Conservation (phyloP, 371 early-diverging fungal species). For the Zancudomyces culisetae region DNA sequence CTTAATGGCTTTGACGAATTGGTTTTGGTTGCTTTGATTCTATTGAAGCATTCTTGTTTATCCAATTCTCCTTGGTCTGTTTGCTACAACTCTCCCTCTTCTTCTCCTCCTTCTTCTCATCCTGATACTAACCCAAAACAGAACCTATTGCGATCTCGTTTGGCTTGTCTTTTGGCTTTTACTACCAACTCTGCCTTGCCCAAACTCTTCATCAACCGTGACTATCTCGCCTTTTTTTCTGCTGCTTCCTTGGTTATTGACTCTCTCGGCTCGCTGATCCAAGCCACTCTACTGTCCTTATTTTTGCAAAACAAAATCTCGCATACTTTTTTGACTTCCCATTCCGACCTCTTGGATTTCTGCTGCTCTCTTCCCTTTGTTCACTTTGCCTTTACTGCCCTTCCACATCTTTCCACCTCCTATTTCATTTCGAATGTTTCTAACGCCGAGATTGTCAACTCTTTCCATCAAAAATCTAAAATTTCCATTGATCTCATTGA, state of each 20-base stretch:
- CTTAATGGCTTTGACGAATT: background rate
- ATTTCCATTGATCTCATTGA: too few relatives aligned
- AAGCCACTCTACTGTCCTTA: background rate
- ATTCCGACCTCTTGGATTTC: background rate
- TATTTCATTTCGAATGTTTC: too few relatives aligned
- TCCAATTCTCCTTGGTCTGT: background rate
- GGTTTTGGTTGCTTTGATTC: background rate
- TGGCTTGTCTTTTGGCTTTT: slow-evolving; percentile 30
- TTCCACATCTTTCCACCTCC: too few relatives aligned
- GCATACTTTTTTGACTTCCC: background rate
- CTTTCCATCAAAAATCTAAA: too few relatives aligned
- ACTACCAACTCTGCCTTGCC: slow-evolving; percentile 12
- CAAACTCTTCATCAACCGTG: slow-evolving; percentile 47
- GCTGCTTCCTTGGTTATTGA: slow-evolving; percentile 10
- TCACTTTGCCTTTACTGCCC: too few relatives aligned
- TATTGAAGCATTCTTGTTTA: background rate
- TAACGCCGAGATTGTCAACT: too few relatives aligned
- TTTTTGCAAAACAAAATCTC: background rate
- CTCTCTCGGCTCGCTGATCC: background rate
- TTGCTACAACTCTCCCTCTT: slow-evolving; percentile 9
- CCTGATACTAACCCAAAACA: slow-evolving; percentile 8
- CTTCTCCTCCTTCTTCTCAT: slow-evolving; percentile 7
- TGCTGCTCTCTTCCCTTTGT: background rate
- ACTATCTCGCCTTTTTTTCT: slow-evolving; percentile 52
- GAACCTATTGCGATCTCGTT: slow-evolving; percentile 5